These are phyloP conservation scores for Populus hybrid DNA, from an alignment of 441 rosid species.

Conservation along the genomic window DNA sequence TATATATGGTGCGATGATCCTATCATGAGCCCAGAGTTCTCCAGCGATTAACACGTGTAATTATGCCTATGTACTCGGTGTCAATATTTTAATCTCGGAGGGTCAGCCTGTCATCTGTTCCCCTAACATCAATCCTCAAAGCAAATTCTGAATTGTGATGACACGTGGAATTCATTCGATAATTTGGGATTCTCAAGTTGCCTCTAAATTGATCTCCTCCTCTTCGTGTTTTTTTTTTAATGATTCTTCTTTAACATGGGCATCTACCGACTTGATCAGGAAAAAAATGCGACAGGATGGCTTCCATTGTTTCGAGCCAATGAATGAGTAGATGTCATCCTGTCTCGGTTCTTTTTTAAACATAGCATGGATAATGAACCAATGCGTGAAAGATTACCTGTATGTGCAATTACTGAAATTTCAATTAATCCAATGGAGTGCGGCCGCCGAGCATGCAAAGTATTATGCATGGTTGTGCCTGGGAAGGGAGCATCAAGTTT, in stretches of 20 bases:
- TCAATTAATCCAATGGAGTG: neutral
- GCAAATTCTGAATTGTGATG: neutral
- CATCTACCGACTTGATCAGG: neutral
- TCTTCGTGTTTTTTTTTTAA: neutral
- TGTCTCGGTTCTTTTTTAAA: neutral
- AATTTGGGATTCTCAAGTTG: neutral
- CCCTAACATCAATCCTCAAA: neutral
- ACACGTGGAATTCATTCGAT: neutral
- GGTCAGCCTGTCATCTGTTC: neutral
- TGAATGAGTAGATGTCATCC: neutral
- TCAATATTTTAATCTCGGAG: neutral
- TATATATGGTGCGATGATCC: no score
- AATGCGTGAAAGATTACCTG: no score
- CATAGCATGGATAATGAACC: no score
- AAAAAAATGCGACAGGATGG: neutral
- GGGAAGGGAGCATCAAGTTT: neutral
- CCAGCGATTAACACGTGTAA: no score
- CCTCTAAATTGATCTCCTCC: neutral
- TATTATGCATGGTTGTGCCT: neutral
- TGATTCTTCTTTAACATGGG: neutral
- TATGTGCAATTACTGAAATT: neutral
- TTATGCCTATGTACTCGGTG: no score
- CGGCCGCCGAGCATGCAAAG: no score
- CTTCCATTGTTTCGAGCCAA: neutral
- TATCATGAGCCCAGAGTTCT: no score